Evolutionary conservation across 352 stramenopile species (phyloP), one percentile per base, ranked within the genome.

Genomic region (Phytophthora niederhauseri): DNA sequence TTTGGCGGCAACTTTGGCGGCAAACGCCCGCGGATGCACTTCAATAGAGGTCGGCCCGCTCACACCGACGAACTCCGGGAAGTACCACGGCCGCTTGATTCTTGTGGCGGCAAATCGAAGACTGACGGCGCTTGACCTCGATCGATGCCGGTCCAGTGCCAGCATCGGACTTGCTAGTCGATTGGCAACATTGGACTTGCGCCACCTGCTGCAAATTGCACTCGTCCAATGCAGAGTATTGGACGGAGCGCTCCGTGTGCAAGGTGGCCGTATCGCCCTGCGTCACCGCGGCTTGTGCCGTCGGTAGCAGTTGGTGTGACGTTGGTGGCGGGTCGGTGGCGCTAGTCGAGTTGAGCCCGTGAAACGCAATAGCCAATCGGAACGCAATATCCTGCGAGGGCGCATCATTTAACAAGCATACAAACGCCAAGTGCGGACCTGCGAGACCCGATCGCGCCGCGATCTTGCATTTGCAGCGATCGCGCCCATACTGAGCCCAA

Each of bases 391-490:
- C 70, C 65, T 64, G 26, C 20, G 26, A 63, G 20, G n/a, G 7
- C 15, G 26, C 24, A 70, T 76, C 30, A 59, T 51, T 46, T 67
- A 38, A 51, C 31, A 31, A 19, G 3, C 12, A 46, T 66, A 61
- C 58, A 58, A 54, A 62, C 55, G 24, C 12, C 64, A 70, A 56
- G 48, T 69, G 6, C 24, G 3, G 0, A 46, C 65, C 65, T 49
- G 6, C 36, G 2, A 63, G 46, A 68, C 0, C 36, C 31, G 34
- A 72, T 72, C 17, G 1, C 12, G 12, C 3, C 34, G 22, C 51
- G 66, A 77, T 61, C 71, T 75, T 78, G 68, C 71, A 69, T 72
- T 72, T 66, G n/a, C 64, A 75, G 22, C 6, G 45, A 36, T 12
- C 12, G 14, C 7, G 14, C 20, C n/a, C 57, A 70, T 73, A 67